Percentiles rank a stretch among this genome's conserved stretches.
phyloP scores from a whole-genome alignment of 495 filamentous ascomycete species.

The Talaromyces adpressus region DNA sequence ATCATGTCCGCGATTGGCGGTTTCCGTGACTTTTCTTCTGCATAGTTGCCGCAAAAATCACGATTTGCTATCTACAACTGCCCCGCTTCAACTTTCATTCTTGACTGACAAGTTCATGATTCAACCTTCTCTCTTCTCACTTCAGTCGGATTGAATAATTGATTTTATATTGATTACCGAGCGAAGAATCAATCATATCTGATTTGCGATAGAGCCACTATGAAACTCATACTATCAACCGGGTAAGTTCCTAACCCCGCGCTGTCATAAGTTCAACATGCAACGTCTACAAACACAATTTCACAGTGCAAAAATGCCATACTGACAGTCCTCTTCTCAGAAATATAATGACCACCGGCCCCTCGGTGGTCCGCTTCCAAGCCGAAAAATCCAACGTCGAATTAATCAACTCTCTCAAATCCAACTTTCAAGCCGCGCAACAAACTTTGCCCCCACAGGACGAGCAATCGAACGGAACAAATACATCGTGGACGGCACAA shows the following conservation, averaged over 20 bases:
- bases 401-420: constrained; percentile 74
- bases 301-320: no score
- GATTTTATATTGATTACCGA: background rate
- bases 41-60: background rate
- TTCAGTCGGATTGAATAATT: background rate
- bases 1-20: background rate
- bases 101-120: background rate
- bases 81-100: background rate
- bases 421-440: constrained; percentile 69
- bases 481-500: constrained; percentile 55
- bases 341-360: constrained; percentile 76
- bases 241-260: constrained; percentile 49
- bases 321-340: constrained; percentile 31
- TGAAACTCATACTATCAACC: constrained; percentile 82
- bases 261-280: background rate
- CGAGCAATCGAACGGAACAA: constrained; percentile 12
- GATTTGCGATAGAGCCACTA: constrained; percentile 17
- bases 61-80: background rate
- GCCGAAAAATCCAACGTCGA: constrained; percentile 81
- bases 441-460: constrained; percentile 26
- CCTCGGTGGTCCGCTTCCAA: constrained; percentile 72
- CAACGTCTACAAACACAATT: no score
- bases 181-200: background rate
- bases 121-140: background rate
- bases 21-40: background rate